A percentile compares a stretch with the other conserved stretches of the same genome.
Conservation (phyloP, 768 basidiomycete genomes). For the Termitomyces sp. region DNA sequence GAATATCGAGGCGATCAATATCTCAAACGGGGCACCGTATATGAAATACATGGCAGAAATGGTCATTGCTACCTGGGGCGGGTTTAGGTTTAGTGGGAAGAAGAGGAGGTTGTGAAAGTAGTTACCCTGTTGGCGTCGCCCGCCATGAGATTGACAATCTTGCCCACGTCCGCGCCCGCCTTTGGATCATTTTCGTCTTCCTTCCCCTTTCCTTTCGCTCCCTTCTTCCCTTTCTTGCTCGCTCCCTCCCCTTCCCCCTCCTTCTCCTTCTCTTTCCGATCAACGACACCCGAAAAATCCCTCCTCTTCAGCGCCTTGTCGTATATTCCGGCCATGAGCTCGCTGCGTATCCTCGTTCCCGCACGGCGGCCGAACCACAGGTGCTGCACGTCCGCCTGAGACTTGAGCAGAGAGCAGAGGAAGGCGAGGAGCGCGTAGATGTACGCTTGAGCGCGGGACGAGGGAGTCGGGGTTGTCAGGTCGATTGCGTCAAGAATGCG, state of each 20-base stretch:
- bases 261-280: conserved; percentile 32
- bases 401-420: conserved; percentile 52
- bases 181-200: conserved; percentile 50
- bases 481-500: conserved; percentile 58
- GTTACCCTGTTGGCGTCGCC: conserved; percentile 60
- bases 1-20: conserved; percentile 66
- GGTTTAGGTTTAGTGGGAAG: not conserved
- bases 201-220: conserved; percentile 9
- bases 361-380: conserved; percentile 82
- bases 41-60: conserved; percentile 56
- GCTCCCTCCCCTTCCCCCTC: conserved; percentile 38
- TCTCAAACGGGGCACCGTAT: conserved; percentile 76
- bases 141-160: conserved; percentile 88
- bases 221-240: not conserved
- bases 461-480: conserved; percentile 31
- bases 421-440: conserved; percentile 78
- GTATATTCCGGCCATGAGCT: conserved; percentile 84
- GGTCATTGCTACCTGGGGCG: conserved; percentile 41
- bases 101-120: not conserved
- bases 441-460: conserved; percentile 35
- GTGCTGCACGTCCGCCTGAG: conserved; percentile 67
- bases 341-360: conserved; percentile 62
- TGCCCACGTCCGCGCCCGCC: conserved; percentile 81
- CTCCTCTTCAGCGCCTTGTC: conserved; percentile 82
- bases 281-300: conserved; percentile 76